A percentile compares a stretch with the other conserved stretches of the same genome.
phyloP scores from a whole-genome alignment of 2,329 filamentous ascomycete species.

The Neophaeococcomyces mojaviensis region DNA sequence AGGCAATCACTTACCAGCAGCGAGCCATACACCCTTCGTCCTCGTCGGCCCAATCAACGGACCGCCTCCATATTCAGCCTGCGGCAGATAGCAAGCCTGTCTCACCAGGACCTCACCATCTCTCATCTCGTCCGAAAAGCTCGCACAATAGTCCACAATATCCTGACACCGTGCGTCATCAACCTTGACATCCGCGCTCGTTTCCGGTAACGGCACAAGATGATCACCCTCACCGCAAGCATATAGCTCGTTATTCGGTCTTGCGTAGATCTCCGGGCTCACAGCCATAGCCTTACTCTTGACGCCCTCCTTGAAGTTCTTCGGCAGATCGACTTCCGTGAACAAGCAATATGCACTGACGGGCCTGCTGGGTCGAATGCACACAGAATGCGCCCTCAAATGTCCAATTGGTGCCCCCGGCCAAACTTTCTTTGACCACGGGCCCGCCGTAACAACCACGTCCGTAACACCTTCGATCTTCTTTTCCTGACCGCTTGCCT shows the following conservation, averaged over 20 bases:
- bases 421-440: slow-evolving; percentile 51
- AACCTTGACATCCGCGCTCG: slow-evolving; percentile 65
- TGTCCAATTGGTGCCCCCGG: slow-evolving; percentile 51
- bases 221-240: slow-evolving; percentile 87
- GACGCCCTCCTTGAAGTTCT: slow-evolving; percentile 50
- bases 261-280: slow-evolving; percentile 87
- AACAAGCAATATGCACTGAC: slow-evolving; percentile 53
- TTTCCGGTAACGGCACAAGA: slow-evolving; percentile 63
- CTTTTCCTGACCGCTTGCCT: slow-evolving; percentile 32
- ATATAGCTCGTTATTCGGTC: slow-evolving; percentile 83
- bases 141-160: slow-evolving; percentile 67
- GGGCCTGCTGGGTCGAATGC: slow-evolving; percentile 49
- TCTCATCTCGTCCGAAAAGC: slow-evolving; percentile 51
- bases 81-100: slow-evolving; percentile 91
- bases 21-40: slow-evolving; percentile 68
- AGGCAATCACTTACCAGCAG: too few species aligned
- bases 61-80: slow-evolving; percentile 46
- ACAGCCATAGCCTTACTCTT: slow-evolving; percentile 53
- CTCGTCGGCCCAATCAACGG: slow-evolving; percentile 73
- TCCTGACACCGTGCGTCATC: slow-evolving; percentile 76
- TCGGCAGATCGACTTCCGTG: slow-evolving; percentile 71
- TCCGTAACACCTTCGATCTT: slow-evolving; percentile 49
- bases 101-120: slow-evolving; percentile 62
- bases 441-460: slow-evolving; percentile 54
- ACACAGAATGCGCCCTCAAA: slow-evolving; percentile 57